Evolutionary conservation across 441 rosid species (phyloP).

Genomic region (Gossypium lobatum): DNA sequence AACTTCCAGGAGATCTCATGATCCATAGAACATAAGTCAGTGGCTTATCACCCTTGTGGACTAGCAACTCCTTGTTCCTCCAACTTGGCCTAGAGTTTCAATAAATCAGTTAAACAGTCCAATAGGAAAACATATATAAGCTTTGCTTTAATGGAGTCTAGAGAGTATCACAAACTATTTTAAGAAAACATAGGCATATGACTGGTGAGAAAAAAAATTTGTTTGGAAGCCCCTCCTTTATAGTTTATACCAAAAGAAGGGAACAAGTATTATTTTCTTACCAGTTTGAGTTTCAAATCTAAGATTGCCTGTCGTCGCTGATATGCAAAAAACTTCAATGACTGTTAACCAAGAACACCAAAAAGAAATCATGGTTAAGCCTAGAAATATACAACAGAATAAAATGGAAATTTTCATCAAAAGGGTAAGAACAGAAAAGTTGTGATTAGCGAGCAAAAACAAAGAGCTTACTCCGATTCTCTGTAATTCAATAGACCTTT

Average conservation of each 20-base stretch:
- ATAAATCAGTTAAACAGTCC: not conserved
- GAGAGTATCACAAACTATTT: not conserved
- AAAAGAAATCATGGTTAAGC: not conserved
- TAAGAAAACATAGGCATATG: not conserved
- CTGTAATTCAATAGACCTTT: constrained; percentile 66
- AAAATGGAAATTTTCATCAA: not conserved
- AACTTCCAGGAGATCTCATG: not conserved
- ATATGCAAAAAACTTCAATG: constrained; percentile 62
- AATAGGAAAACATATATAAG: not conserved
- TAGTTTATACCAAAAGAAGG: not conserved
- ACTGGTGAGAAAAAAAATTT: not conserved
- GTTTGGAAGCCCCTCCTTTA: not conserved
- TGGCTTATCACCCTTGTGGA: not conserved
- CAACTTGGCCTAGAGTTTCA: not conserved
- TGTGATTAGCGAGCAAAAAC: not conserved
- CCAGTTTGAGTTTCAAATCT: constrained; percentile 51
- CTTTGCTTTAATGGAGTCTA: constrained; percentile 11
- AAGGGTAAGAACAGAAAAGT: not conserved
- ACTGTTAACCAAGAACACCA: constrained; percentile 31
- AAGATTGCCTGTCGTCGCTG: constrained; percentile 41
- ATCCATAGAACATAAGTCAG: not conserved
- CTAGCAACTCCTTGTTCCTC: constrained; percentile 8
- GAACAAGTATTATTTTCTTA: constrained; percentile 11
- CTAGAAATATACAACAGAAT: not conserved
- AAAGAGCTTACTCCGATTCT: constrained; percentile 55